Evolutionary conservation across 2,329 filamentous ascomycete species (phyloP), one percentile per base, ranked within the genome.

Genomic region (Tetracladium maxilliforme): DNA sequence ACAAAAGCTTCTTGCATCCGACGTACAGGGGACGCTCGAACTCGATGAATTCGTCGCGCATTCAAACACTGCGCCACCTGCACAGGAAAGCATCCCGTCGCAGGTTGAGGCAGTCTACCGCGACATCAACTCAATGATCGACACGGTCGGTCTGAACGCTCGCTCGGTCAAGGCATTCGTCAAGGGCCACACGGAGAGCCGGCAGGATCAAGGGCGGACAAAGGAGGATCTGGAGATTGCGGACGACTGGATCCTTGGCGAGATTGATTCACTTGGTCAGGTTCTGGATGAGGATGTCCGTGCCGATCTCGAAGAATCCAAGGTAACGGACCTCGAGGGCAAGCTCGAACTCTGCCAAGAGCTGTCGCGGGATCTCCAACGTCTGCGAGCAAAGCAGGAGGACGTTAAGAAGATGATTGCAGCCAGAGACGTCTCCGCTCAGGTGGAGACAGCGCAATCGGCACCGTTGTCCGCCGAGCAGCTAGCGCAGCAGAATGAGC

Each of bases 101-200:
- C 70, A 75, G 36, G 69, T 72, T 13, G 71, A 77, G 40, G 64
- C 69, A 11, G 57, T 77, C 2, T 90, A 81, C 45, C 67, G 77
- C 22, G 81, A 87, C 40, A 80, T 87, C 44, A 87, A 90, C 47
- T 80, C 80, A 9, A 98, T 95, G 90, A 74, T 98, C 21, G 83
- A 94, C 40, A 87, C 81, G 0, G 56, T 95, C 20, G 87, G 87
- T 7, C 64, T 94, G 24, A 95, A 95, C 44, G 71, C 80, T 6
- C 67, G 87, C 19, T 58, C 61, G 23, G 26, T 52, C 16, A 38
- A 42, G 23, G 57, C 58, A 8, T 77, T 75, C 34, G 60, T 86
- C 21, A 61, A 67, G 28, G 81, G 76, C 6, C 79, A 92, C 37
- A 59, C 58, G 8, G 56, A 70, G 24, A 50, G 58, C 21, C 49